Percentiles rank a stretch among this genome's conserved stretches.
Conservation (phyloP, 2,329 filamentous ascomycete species). For the Pseudocercospora eumusae region DNA sequence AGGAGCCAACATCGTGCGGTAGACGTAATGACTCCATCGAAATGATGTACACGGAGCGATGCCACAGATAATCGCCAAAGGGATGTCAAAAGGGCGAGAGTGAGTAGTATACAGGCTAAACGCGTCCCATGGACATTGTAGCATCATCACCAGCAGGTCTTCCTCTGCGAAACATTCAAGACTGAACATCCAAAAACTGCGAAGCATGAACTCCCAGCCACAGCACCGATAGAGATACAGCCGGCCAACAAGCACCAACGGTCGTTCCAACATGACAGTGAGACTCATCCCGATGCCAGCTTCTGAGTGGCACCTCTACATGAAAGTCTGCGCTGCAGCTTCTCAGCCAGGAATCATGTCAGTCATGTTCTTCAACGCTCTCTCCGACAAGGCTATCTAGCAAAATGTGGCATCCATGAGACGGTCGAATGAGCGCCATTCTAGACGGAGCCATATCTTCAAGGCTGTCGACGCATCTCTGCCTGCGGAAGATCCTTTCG, state of each 20-base stretch:
- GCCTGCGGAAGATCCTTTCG: slow-evolving; percentile 26
- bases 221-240: neutral
- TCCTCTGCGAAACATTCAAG: neutral
- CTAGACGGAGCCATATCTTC: slow-evolving; percentile 25
- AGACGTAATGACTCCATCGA: neutral
- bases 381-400: slow-evolving; percentile 21
- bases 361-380: slow-evolving; percentile 37
- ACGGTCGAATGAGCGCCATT: slow-evolving; percentile 22
- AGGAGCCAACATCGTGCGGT: neutral
- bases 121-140: neutral
- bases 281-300: slow-evolving; percentile 33
- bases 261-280: slow-evolving; percentile 31
- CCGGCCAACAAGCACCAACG: neutral
- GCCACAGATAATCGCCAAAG: neutral
- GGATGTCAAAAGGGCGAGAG: neutral
- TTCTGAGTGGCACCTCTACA: slow-evolving; percentile 31
- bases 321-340: slow-evolving; percentile 30
- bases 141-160: neutral
- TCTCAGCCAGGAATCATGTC: slow-evolving; percentile 35
- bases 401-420: slow-evolving; percentile 16
- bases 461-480: slow-evolving; percentile 38
- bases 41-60: no score
- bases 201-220: neutral
- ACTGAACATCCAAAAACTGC: neutral
- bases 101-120: neutral